Evolutionary conservation across 805 yeast species (phyloP), one percentile per base, ranked within the genome.

Genomic region (Candida tallmaniae): DNA sequence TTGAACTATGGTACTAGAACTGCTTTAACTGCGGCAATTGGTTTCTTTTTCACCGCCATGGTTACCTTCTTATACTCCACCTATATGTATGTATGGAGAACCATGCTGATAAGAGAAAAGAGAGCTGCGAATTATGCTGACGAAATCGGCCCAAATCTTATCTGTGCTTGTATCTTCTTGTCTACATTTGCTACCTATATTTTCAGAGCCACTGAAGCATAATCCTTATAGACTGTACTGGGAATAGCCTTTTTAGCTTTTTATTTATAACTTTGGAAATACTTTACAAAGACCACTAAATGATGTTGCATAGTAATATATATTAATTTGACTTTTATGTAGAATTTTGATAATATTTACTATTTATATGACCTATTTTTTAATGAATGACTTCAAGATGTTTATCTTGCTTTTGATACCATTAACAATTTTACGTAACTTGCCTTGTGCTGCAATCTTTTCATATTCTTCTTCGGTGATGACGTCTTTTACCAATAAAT

Each of bases 81-180:
- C 11, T 74, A 68, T 45, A 75, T 76, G 48, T 93, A 88, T 60
- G 60, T 88, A 29, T 81, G 82, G 77, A 78, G 98, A 58, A 90
- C 87, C 5, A 57, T 78, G 32, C 81, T 81, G 52, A 86, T 93
- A 47, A 78, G 98, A 54, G 73, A 76, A 44, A 86, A 88, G 65
- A 77, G 78, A 42, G 87, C 94, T 3, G 83, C 79, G 16, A 74
- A 84, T 44, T 93, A 90, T 52, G 95, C 84, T 45, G 97, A 93
- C 60, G 78, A 72, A 51, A 54, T 80, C 41, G 98, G 98, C 0
- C 97, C 97, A 12, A 80, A 81, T 44, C 70, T 79, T 56, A 76
- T 93, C 32, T 90, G 97, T 65, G 58, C 62, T 13, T 81, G 83
- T 34, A 68, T 93, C 46, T 80, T 84, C 2, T 60, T 79, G 1